These are phyloP conservation scores for Cryomyces antarcticus DNA, from an alignment of 495 filamentous ascomycete genomes.

Conservation along the genomic window DNA sequence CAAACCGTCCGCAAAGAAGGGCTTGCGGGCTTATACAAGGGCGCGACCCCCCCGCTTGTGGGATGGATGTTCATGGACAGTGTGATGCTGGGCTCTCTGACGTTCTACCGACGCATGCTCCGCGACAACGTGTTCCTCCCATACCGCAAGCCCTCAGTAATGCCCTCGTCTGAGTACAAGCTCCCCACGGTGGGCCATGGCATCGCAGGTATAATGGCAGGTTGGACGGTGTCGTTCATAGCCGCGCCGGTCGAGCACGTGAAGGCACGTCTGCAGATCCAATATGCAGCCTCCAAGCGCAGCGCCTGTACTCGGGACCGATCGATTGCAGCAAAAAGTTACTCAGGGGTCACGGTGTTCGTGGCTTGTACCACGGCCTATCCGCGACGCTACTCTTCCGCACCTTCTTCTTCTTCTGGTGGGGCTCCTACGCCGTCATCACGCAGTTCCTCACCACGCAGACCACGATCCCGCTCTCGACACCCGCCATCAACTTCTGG, in stretches of 20 bases:
- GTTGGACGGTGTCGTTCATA: conserved; percentile 76
- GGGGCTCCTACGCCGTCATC: conserved; percentile 77
- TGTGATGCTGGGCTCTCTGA: conserved; percentile 85
- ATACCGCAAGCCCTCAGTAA: background rate
- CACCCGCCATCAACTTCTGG: conserved; percentile 85
- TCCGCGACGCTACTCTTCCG: conserved; percentile 72
- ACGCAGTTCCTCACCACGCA: conserved; percentile 41
- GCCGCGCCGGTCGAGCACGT: conserved; percentile 90
- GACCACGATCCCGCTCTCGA: conserved; percentile 38
- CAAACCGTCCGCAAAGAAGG: conserved; percentile 69
- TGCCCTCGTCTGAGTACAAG: conserved; percentile 8
- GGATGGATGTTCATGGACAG: conserved; percentile 99
- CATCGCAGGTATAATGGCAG: conserved; percentile 69
- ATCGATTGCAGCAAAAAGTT: conserved; percentile 57
- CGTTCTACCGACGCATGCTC: conserved; percentile 66
- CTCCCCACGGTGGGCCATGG: conserved; percentile 67
- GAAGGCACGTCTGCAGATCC: conserved; percentile 83
- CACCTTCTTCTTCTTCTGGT: conserved; percentile 94
- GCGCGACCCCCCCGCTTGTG: conserved; percentile 70
- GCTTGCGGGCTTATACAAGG: conserved; percentile 66
- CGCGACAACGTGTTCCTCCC: conserved; percentile 55
- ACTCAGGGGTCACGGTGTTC: conserved; percentile 43
- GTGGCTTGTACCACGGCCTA: conserved; percentile 69
- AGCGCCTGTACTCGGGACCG: conserved; percentile 66
- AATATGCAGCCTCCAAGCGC: conserved; percentile 59